These are phyloP conservation scores for Acacia pycnantha DNA, from an alignment of 331 rosid genomes.

Conservation along the genomic window DNA sequence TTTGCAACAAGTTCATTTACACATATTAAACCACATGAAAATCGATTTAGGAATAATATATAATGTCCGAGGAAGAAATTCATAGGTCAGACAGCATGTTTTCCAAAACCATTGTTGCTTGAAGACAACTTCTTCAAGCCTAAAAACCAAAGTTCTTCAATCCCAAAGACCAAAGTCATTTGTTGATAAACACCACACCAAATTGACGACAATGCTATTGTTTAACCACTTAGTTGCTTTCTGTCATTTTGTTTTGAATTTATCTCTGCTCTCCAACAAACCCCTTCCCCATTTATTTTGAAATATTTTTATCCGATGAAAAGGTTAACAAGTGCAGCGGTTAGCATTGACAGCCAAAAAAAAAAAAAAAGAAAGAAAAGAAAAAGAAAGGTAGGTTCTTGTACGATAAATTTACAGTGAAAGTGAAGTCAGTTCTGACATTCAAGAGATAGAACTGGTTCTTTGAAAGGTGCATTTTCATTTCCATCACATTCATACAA, in stretches of 20 bases:
- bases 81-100: background rate
- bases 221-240: background rate
- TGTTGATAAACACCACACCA: background rate
- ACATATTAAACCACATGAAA: background rate
- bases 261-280: background rate
- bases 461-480: background rate
- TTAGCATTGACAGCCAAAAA: constrained; percentile 51
- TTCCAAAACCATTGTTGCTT: background rate
- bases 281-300: background rate
- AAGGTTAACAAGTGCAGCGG: constrained; percentile 50
- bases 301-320: constrained; percentile 30
- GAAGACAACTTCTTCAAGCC: background rate
- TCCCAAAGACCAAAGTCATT: background rate
- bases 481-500: too few species aligned
- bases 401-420: background rate
- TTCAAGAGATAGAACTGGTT: too few species aligned
- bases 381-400: too few species aligned
- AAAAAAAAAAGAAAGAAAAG: background rate
- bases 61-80: constrained; percentile 5
- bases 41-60: background rate
- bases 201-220: background rate
- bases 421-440: too few species aligned
- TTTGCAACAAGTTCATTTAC: constrained; percentile 2
- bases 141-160: background rate
- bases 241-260: background rate